These are phyloP conservation scores for Chlamydomonas sp. DNA, from an alignment of 139 green algal species.

Conservation along the genomic window DNA sequence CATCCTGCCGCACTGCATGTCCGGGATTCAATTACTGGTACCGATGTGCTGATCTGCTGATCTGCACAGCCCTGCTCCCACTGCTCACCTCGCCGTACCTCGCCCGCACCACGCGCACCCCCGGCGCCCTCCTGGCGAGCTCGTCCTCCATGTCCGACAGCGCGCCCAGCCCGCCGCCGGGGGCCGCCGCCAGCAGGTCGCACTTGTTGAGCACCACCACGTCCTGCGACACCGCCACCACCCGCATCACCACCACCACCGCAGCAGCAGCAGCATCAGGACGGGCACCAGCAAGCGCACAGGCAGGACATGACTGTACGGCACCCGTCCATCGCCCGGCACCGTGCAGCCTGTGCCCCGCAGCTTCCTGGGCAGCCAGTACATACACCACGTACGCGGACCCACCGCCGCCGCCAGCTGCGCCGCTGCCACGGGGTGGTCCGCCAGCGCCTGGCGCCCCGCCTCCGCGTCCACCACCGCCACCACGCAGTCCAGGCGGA, in stretches of 20 bases:
- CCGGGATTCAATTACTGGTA: neutral
- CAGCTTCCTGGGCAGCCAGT: neutral
- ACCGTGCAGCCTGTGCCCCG: neutral
- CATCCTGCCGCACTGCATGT: no score
- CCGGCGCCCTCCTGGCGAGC: constrained; percentile 40
- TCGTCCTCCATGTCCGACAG: constrained; percentile 56
- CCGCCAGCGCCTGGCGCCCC: constrained; percentile 23
- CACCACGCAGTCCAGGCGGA: constrained; percentile 54
- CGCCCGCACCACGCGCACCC: constrained; percentile 43
- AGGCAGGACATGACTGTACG: neutral
- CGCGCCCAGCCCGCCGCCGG: constrained; percentile 30
- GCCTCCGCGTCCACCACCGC: constrained; percentile 61
- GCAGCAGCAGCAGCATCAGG: neutral
- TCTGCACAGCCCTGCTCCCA: neutral
- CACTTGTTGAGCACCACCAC: constrained; percentile 71
- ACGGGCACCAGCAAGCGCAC: neutral
- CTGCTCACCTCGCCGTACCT: constrained; percentile 46
- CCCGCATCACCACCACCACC: neutral
- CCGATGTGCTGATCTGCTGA: neutral
- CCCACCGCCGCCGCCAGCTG: constrained; percentile 39
- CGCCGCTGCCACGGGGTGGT: constrained; percentile 39
- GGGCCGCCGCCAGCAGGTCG: constrained; percentile 49
- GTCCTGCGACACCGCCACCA: constrained; percentile 42
- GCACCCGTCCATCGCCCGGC: neutral
- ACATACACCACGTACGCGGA: neutral